A percentile compares a stretch with the other conserved stretches of the same genome.
phyloP scores from a whole-genome alignment of 768 basidiomycete genomes.

The Tephrocybe sp. region DNA sequence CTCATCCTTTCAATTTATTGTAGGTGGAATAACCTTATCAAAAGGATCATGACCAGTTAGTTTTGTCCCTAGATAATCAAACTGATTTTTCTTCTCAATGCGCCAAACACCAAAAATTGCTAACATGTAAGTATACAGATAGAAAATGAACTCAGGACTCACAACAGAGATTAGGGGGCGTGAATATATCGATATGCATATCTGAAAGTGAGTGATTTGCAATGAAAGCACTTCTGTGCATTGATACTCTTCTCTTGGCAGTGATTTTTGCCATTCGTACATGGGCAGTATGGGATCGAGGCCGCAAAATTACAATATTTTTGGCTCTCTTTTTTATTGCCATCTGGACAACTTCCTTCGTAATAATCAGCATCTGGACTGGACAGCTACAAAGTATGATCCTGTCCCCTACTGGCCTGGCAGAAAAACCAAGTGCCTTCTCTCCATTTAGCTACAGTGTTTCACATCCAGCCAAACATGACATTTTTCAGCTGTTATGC shows the following conservation, averaged over 20 bases:
- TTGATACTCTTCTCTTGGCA: background rate
- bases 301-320: background rate
- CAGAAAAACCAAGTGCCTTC: background rate
- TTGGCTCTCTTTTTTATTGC: slow-evolving; percentile 1
- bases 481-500: background rate
- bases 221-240: background rate
- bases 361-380: background rate
- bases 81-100: background rate
- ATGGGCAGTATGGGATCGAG: slow-evolving; percentile 4
- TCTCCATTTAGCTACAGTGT: background rate
- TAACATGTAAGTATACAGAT: background rate
- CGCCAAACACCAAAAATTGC: background rate
- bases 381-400: background rate
- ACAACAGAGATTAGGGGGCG: background rate
- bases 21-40: too few species aligned
- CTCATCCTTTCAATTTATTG: slow-evolving; percentile 3
- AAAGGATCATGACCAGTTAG: too few species aligned
- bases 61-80: background rate
- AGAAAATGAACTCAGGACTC: background rate
- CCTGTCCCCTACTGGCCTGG: background rate
- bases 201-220: background rate
- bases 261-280: slow-evolving; percentile 4
- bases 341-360: background rate
- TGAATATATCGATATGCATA: slow-evolving; percentile 4
- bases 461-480: slow-evolving; percentile 2